These are phyloP conservation scores for Halophytophthora batemanensis DNA, from an alignment of 352 stramenopile genomes.

Conservation along the genomic window DNA sequence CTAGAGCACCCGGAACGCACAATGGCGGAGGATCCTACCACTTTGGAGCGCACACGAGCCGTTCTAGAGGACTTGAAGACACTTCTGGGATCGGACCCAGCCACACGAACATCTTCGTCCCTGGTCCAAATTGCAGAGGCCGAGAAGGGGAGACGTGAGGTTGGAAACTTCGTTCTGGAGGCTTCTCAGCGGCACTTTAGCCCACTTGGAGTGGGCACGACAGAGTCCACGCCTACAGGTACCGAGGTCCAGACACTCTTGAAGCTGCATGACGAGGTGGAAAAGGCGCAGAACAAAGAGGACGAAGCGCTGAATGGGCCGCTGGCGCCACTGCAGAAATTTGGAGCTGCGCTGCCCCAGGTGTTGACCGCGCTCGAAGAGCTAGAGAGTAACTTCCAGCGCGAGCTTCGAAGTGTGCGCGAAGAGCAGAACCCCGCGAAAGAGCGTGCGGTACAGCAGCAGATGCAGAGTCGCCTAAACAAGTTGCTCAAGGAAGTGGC, in stretches of 20 bases:
- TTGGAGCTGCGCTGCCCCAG: conserved; percentile 40
- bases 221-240: background rate
- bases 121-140: conserved; percentile 42
- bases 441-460: conserved; percentile 28
- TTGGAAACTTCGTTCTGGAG: conserved; percentile 47
- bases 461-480: conserved; percentile 35
- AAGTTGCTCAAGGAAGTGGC: conserved; percentile 37
- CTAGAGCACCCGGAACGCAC: conserved; percentile 15
- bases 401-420: conserved; percentile 31
- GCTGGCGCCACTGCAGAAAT: conserved; percentile 33
- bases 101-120: conserved; percentile 46
- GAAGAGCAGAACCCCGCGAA: conserved; percentile 66
- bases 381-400: conserved; percentile 41
- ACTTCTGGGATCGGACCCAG: conserved; percentile 38
- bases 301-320: conserved; percentile 34
- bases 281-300: conserved; percentile 52
- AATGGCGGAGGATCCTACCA: conserved; percentile 12
- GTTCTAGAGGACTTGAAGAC: conserved; percentile 38
- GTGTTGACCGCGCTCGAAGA: conserved; percentile 33
- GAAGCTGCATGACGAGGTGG: conserved; percentile 34
- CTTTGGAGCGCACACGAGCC: conserved; percentile 23
- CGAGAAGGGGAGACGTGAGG: conserved; percentile 53
- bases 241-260: conserved; percentile 27
- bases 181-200: conserved; percentile 34
- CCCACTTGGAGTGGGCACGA: background rate